phyloP scores from a whole-genome alignment of 1,284 basidiomycete species.

The Heliocybe sulcata region DNA sequence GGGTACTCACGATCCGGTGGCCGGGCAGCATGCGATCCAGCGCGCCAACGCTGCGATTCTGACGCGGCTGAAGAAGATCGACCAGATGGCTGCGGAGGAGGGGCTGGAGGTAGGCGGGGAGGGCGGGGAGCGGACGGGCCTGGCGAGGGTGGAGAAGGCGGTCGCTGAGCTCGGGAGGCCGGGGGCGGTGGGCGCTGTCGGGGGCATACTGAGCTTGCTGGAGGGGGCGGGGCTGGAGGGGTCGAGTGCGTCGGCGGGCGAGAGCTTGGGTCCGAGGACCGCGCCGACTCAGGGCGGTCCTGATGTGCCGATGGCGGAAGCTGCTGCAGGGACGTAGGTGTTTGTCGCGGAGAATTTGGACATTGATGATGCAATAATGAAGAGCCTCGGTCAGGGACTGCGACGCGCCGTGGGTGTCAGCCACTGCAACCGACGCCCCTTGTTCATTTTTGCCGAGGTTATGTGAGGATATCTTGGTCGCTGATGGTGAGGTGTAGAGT shows the following conservation, averaged over 20 bases:
- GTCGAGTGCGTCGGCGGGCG: not conserved
- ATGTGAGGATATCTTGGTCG: no score
- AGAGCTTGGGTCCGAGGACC: not conserved
- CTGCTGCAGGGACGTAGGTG: not conserved
- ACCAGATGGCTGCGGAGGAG: conserved; percentile 33
- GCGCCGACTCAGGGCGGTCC: not conserved
- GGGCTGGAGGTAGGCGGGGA: conserved; percentile 30
- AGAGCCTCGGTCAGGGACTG: not conserved
- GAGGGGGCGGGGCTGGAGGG: conserved; percentile 30
- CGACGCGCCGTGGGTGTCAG: no score
- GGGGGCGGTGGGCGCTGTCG: conserved; percentile 11
- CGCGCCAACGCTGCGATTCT: conserved; percentile 42
- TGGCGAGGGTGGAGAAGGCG: conserved; percentile 43
- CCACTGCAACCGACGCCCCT: no score
- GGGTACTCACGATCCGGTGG: conserved; percentile 9
- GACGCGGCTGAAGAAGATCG: conserved; percentile 43
- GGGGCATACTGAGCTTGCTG: conserved; percentile 34
- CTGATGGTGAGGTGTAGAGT: no score
- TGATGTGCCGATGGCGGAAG: not conserved
- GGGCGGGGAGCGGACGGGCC: conserved; percentile 34
- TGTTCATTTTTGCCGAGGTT: no score
- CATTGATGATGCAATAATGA: not conserved
- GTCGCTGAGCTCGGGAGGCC: conserved; percentile 24
- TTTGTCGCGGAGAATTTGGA: not conserved
- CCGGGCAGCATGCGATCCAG: conserved; percentile 23